phyloP scores from a whole-genome alignment of 164 flowering plant species.

The Stephania cephalantha region DNA sequence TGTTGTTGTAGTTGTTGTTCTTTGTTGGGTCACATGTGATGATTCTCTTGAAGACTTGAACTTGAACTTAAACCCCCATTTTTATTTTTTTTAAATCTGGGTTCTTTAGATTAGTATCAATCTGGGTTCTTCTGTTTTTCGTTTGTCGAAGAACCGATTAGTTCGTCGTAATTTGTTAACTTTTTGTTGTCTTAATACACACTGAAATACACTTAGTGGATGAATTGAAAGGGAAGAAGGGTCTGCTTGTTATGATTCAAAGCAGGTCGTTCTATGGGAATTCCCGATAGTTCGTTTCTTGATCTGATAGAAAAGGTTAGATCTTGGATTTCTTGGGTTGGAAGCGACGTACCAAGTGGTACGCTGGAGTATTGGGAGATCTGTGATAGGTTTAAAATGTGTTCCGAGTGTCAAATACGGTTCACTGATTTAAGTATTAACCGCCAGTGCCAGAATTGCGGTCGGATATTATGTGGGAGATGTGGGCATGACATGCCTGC shows the following conservation, averaged over 20 bases:
- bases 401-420: conserved; percentile 40
- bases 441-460: conserved; percentile 57
- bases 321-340: conserved; percentile 55
- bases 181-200: neutral
- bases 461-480: conserved; percentile 42
- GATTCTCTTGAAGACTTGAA: conserved; percentile 6
- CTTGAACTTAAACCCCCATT: conserved; percentile 24
- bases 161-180: conserved; percentile 1
- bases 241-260: conserved; percentile 10
- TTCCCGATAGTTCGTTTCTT: conserved; percentile 33
- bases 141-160: neutral
- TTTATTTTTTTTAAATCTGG: neutral
- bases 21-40: neutral
- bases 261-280: conserved; percentile 21
- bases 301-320: conserved; percentile 51
- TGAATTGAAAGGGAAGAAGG: conserved; percentile 3
- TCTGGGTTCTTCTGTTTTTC: neutral
- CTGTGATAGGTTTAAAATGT: conserved; percentile 29
- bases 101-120: neutral
- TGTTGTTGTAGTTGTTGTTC: too few species aligned
- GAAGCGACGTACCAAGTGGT: conserved; percentile 15
- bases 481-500: conserved; percentile 36
- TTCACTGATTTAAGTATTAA: conserved; percentile 23
- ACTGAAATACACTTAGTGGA: neutral
- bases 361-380: conserved; percentile 29